phyloP scores from a whole-genome alignment of 768 basidiomycete genomes.

The Paxillus involutus region DNA sequence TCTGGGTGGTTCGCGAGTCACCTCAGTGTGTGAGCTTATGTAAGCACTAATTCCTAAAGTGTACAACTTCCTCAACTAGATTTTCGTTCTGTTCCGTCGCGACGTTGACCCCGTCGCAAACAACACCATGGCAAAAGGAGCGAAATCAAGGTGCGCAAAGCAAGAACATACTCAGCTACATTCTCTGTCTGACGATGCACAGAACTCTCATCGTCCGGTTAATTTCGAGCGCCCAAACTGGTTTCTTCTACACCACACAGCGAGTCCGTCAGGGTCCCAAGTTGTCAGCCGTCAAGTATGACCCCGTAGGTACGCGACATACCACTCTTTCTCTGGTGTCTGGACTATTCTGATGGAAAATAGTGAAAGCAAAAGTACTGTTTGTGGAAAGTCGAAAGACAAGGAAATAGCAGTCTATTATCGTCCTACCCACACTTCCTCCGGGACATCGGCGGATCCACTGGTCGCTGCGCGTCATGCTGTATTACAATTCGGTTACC shows the following conservation, averaged over 20 bases:
- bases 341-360: background rate
- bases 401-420: constrained; percentile 42
- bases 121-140: constrained; percentile 54
- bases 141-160: constrained; percentile 53
- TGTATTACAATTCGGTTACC: background rate
- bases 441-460: background rate
- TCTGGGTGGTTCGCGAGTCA: too few species aligned
- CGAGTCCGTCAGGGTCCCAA: constrained; percentile 74
- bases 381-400: constrained; percentile 82
- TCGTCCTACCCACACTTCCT: too few species aligned
- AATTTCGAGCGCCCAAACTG: constrained; percentile 89
- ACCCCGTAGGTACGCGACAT: constrained; percentile 66
- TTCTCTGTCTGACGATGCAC: constrained; percentile 3
- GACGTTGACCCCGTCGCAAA: background rate
- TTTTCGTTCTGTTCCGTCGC: background rate
- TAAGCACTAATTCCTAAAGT: background rate
- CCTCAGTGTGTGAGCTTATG: constrained; percentile 1
- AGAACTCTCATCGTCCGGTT: constrained; percentile 87
- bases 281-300: constrained; percentile 89
- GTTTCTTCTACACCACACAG: constrained; percentile 87
- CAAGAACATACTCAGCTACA: background rate
- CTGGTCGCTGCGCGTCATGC: background rate
- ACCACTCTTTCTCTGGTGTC: background rate
- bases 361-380: constrained; percentile 71
- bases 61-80: too few species aligned